Base-by-base conservation (phyloP, 768 basidiomycete species). In the Lactarius sp. region DNA sequence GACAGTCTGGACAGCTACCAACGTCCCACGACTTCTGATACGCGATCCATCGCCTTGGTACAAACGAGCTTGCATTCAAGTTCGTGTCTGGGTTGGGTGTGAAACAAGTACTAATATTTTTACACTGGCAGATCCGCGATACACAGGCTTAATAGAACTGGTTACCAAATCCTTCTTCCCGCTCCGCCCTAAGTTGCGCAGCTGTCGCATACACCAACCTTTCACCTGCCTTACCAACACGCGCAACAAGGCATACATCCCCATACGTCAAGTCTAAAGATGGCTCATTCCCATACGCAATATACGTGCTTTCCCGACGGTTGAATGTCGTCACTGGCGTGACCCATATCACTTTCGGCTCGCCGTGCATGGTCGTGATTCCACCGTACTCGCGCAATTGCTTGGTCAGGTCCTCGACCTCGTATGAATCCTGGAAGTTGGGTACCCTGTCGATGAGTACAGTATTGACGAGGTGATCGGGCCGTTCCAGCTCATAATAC, bases 161-260 rank as follows among this genome's bases (percentile, higher is more conserved):
- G 27, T 27, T 27, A 27, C 27, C 27, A 27, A 27, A 27, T 27
- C 27, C 27, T 2, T 27, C 27, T 27, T 27, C 27, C 27, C 27
- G 3, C 27, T 37, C 36, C 36, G 7, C 10, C 1, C 10, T 37
- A 8, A 37, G 9, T 37, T 37, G 9, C 36, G 36, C 7, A 37
- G 36, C 36, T 8, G 9, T 37, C 10, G 36, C 9, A 37, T 8
- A 37, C 36, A n/a, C 36, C 37, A 18, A 16, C 53, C 55, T 56
- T 6, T 46, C 27, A 20, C 57, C 47, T 18, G 4, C 16, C n/a
- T n/a, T 14, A 6, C 58, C 58, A 14, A 63, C 46, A n/a, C 37
- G 16, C 18, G 46, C 56, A 56, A 63, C n/a, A 33, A 63, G 46
- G 22, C 56, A 63, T n/a, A 52, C 20, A 10, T 58, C 50, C 47